These are phyloP conservation scores for Talaromyces sp. DNA, from an alignment of 2,329 filamentous ascomycete genomes.

Conservation along the genomic window DNA sequence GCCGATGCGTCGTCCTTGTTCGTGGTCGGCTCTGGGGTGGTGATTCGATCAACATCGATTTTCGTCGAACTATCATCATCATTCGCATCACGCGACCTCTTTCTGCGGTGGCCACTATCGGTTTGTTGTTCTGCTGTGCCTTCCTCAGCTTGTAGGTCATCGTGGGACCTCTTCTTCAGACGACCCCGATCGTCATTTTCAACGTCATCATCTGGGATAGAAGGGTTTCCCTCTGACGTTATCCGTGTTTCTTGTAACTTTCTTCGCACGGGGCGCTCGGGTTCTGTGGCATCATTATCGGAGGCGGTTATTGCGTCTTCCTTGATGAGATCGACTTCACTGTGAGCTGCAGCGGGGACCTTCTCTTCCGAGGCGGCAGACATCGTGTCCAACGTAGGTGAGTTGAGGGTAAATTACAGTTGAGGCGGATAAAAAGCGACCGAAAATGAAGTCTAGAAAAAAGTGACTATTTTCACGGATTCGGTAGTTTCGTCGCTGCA, in stretches of 20 bases:
- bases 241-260: slow-evolving; percentile 64
- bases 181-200: slow-evolving; percentile 24
- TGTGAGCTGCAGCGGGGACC: slow-evolving; percentile 6
- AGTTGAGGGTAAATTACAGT: background rate
- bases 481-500: background rate
- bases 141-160: slow-evolving; percentile 32
- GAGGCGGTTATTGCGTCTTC: slow-evolving; percentile 22
- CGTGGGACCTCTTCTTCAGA: slow-evolving; percentile 37
- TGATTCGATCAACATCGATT: slow-evolving; percentile 45
- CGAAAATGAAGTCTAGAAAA: background rate
- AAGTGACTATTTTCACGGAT: background rate
- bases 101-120: slow-evolving; percentile 20
- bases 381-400: slow-evolving; percentile 17
- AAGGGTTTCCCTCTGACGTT: slow-evolving; percentile 36
- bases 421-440: background rate
- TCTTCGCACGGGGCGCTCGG: slow-evolving; percentile 59
- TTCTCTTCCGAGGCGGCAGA: slow-evolving; percentile 22
- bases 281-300: slow-evolving; percentile 32
- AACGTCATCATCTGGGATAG: slow-evolving; percentile 22
- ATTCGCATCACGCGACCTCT: slow-evolving; percentile 22
- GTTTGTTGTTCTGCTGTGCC: slow-evolving; percentile 24
- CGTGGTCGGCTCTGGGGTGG: slow-evolving; percentile 19
- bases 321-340: slow-evolving; percentile 23
- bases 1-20: slow-evolving; percentile 23
- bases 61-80: slow-evolving; percentile 33